Evolutionary conservation across 192 early-diverging fungal species (phyloP).

Genomic region (Linnemannia zychae): DNA sequence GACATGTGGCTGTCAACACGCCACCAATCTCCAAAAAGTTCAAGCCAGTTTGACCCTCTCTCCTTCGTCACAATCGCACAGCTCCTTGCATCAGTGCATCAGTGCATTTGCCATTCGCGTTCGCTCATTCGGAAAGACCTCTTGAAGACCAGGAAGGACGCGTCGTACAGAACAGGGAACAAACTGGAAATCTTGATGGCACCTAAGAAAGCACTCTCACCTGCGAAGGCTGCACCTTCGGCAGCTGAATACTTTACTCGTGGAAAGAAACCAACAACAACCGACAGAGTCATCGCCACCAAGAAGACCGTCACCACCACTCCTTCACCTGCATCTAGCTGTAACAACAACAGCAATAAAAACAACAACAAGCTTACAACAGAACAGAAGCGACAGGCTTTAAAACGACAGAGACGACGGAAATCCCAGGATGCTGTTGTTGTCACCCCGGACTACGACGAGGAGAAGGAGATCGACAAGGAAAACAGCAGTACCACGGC

Average conservation of each 20-base stretch:
- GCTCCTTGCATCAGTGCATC: no score
- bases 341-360: not conserved
- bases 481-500: not conserved
- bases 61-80: no score
- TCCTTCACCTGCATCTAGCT: not conserved
- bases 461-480: not conserved
- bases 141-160: no score
- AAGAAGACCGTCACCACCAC: constrained; percentile 2
- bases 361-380: not conserved
- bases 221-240: not conserved
- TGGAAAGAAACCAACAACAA: constrained; percentile 21
- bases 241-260: constrained; percentile 30
- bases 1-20: no score
- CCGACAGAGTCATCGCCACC: constrained; percentile 10
- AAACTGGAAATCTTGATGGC: not conserved
- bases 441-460: not conserved
- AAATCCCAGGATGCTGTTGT: not conserved
- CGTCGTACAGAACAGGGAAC: not conserved
- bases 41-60: no score
- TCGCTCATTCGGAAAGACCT: no score
- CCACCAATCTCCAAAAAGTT: no score
- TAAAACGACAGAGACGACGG: not conserved
- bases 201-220: not conserved
- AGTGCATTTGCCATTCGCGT: no score
- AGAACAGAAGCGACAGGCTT: not conserved